Base-by-base conservation (phyloP, 2,329 filamentous ascomycete genomes). In the Fusarium bactridioides region DNA sequence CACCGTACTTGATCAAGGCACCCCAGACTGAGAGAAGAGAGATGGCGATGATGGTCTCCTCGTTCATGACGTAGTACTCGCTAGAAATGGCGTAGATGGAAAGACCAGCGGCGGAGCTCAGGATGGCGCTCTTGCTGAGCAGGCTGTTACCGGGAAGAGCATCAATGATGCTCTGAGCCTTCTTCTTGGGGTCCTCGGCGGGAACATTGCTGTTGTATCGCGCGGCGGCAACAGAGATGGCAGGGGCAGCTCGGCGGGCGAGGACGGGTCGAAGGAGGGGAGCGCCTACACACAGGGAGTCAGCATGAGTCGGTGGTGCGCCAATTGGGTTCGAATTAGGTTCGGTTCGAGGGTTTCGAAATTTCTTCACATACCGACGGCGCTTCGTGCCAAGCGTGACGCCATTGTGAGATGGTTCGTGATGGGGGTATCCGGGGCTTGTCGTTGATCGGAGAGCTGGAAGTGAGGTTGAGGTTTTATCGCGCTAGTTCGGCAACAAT, bases 11-110 rank as follows among this genome's bases (percentile, higher is more conserved):
- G 87, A 94, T 95, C 79, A 97, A 89, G 72, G 91, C 94, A 81
- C 88, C 92, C 92, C 97, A 99, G 82, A 98, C 93, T 82, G 92
- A 94, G 82, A 98, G 87, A 80, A 99, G 89, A 84, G 93, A 96
- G 86, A 99, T 90, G 76, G 94, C 93, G 81, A 97, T 93, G 82
- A 99, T 93, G 74, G 95, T 93, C 89, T 99, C 96, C 89, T 99
- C 96, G 88, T 99, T 99, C 86, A 99, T 89, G 83, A 99, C 94
- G 86, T 98, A 98, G 88, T 98, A 94, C 90, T 99, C 96, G 87
- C 97, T 99, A 91, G 93, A 97, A 86, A 99, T 94, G 81, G 94
- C 96, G 82, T 96, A 97, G 84, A 97, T 90, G 80, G 93, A 95
- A 79, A 97, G 85, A 86, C 93, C 95, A 80, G 96, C 94, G 75